These are phyloP conservation scores for Mrakia frigida DNA, from an alignment of 768 basidiomycete genomes.

Conservation along the genomic window DNA sequence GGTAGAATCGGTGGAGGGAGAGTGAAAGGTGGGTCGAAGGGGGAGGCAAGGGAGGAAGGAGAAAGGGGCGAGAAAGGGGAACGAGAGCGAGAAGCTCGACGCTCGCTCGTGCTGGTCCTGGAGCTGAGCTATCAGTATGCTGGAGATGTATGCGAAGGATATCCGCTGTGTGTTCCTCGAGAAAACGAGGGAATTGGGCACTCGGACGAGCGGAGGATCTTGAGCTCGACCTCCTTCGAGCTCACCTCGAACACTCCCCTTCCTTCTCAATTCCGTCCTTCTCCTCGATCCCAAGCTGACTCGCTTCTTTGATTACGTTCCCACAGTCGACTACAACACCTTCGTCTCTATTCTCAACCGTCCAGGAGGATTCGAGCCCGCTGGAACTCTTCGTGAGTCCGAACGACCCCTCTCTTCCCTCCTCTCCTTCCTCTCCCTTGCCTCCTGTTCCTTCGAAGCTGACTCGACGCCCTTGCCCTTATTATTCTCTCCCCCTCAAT, in stretches of 20 bases:
- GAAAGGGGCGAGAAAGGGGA: neutral
- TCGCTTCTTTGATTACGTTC: neutral
- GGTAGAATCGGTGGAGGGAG: neutral
- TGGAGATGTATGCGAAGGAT: no score
- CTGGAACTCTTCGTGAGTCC: slow-evolving; percentile 79
- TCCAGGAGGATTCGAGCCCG: slow-evolving; percentile 94
- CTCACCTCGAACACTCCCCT: neutral
- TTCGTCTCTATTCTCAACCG: slow-evolving; percentile 89
- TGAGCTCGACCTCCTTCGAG: neutral
- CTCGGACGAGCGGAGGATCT: no score
- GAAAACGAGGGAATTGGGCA: no score
- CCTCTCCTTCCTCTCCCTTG: slow-evolving; percentile 2
- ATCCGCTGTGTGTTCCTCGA: no score
- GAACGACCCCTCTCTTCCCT: neutral
- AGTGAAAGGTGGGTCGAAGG: neutral
- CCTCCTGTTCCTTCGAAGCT: neutral
- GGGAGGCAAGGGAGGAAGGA: neutral
- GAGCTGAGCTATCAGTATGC: no score
- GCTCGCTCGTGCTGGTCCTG: no score
- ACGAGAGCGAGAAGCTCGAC: neutral
- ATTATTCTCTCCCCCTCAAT: slow-evolving; percentile 1
- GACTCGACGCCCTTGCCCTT: neutral
- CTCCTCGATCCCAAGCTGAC: neutral
- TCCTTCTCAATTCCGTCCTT: neutral
- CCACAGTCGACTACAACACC: slow-evolving; percentile 84